These are phyloP conservation scores for Chrysopogon serrulatus DNA, from an alignment of 176 grass and related monocot species.

Conservation along the genomic window DNA sequence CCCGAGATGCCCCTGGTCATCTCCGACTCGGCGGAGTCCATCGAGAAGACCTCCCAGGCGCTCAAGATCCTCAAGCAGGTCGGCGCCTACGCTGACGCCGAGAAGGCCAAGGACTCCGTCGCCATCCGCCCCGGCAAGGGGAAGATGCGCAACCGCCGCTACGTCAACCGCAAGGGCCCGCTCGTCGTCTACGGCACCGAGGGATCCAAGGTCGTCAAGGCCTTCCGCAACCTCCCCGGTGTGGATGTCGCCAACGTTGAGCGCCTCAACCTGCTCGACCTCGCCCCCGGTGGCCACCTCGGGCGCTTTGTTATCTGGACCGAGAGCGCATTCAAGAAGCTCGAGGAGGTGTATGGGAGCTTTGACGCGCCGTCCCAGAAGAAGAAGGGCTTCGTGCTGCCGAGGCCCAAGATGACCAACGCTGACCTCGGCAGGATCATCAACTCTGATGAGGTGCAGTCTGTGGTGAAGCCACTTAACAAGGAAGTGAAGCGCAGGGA, in stretches of 20 bases:
- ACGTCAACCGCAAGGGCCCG: too few species aligned
- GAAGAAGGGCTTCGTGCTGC: constrained; percentile 83
- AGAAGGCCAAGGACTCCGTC: too few species aligned
- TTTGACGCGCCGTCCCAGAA: constrained; percentile 56
- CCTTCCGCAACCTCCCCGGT: constrained; percentile 78
- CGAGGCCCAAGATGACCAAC: constrained; percentile 69
- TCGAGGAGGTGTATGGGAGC: constrained; percentile 64
- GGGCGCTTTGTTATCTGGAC: constrained; percentile 85
- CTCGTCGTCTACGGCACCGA: too few species aligned
- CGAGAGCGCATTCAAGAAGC: constrained; percentile 81
- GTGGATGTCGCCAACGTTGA: constrained; percentile 70
- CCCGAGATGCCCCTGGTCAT: constrained; percentile 71
- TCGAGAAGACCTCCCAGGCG: constrained; percentile 84
- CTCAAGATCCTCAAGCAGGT: too few species aligned
- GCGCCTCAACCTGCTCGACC: constrained; percentile 72
- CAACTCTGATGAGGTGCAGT: constrained; percentile 79
- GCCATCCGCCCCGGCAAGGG: too few species aligned
- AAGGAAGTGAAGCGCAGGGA: constrained; percentile 60
- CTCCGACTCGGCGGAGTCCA: constrained; percentile 54
- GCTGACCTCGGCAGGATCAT: constrained; percentile 76
- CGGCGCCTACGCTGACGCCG: too few species aligned
- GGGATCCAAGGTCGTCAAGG: too few species aligned
- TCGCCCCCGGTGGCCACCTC: constrained; percentile 73
- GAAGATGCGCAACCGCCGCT: too few species aligned
- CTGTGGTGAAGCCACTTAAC: constrained; percentile 65